Conservation (phyloP, 208 protist genomes). For the Leptomonas seymouri region DNA sequence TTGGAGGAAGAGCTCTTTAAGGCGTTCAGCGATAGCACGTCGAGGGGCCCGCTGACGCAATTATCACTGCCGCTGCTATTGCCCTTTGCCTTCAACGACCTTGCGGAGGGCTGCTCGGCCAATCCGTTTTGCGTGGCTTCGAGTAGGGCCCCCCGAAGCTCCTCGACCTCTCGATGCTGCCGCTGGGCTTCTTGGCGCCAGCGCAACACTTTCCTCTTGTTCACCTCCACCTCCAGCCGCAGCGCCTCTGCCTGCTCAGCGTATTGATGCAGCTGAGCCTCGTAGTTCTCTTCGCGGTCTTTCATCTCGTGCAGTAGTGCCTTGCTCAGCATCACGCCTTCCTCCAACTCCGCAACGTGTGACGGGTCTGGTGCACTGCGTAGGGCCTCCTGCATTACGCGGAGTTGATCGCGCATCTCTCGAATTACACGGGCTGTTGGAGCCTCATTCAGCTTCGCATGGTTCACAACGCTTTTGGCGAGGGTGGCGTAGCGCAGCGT, state of each 20-base stretch:
- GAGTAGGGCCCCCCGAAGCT: constrained; percentile 22
- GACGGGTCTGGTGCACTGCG: constrained; percentile 22
- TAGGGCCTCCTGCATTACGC: constrained; percentile 52
- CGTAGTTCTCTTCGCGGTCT: constrained; percentile 20
- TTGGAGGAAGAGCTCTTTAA: not conserved
- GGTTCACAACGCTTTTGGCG: constrained; percentile 82
- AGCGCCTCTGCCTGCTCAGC: constrained; percentile 16
- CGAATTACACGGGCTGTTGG: constrained; percentile 77
- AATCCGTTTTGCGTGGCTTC: constrained; percentile 12
- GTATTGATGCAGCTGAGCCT: constrained; percentile 11
- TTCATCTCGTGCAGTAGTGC: constrained; percentile 28
- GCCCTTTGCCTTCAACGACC: too few species aligned
- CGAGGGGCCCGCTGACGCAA: not conserved
- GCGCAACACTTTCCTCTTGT: constrained; percentile 21
- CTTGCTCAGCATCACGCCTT: constrained; percentile 25
- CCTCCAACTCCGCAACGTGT: constrained; percentile 33
- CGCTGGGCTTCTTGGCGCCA: constrained; percentile 16
- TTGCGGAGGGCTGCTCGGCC: not conserved
- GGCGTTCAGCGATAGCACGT: constrained; percentile 3
- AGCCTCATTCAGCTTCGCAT: constrained; percentile 89
- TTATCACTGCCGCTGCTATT: not conserved
- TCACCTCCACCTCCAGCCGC: constrained; percentile 5
- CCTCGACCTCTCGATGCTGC: constrained; percentile 16
- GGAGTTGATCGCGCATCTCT: constrained; percentile 73
- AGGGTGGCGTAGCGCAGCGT: constrained; percentile 84